A percentile compares a stretch with the other conserved stretches of the same genome.
Conservation (phyloP, 768 basidiomycete genomes). For the Peribolospora kevripleyi region DNA sequence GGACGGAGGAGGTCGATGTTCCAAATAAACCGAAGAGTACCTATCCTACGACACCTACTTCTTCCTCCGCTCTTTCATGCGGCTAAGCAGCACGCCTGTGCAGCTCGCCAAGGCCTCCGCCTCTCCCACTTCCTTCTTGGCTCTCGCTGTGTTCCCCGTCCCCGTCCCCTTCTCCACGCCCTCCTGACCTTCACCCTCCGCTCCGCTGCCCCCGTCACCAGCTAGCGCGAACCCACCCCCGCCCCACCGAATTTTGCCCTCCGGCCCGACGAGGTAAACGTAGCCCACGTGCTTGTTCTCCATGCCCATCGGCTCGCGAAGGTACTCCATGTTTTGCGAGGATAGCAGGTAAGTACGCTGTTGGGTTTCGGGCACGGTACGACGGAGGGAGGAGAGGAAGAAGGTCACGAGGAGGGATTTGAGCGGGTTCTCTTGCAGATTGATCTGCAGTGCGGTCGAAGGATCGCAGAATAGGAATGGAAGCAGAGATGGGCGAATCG, state of each 20-base stretch:
- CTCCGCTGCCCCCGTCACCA: conserved; percentile 29
- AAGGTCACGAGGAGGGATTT: conserved; percentile 73
- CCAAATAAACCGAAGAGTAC: no score
- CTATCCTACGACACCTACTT: neutral
- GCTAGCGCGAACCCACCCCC: conserved; percentile 59
- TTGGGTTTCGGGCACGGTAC: conserved; percentile 35
- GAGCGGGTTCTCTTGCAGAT: conserved; percentile 78
- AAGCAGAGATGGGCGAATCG: neutral
- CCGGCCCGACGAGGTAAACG: conserved; percentile 68
- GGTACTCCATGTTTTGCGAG: conserved; percentile 59
- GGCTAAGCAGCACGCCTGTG: conserved; percentile 18
- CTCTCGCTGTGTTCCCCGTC: no score
- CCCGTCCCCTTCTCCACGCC: conserved; percentile 43
- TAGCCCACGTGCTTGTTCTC: conserved; percentile 77
- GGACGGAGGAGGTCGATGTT: no score
- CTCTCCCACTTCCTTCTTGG: no score
- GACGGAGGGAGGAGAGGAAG: conserved; percentile 50
- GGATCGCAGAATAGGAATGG: neutral
- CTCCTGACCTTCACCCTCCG: conserved; percentile 14
- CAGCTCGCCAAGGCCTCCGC: conserved; percentile 34
- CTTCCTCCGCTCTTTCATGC: conserved; percentile 8
- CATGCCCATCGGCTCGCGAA: conserved; percentile 63
- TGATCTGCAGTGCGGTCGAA: conserved; percentile 28
- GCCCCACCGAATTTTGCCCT: conserved; percentile 70
- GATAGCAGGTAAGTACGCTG: conserved; percentile 57